Conservation (phyloP, 352 stramenopile genomes). For the Phytophthora constricta region DNA sequence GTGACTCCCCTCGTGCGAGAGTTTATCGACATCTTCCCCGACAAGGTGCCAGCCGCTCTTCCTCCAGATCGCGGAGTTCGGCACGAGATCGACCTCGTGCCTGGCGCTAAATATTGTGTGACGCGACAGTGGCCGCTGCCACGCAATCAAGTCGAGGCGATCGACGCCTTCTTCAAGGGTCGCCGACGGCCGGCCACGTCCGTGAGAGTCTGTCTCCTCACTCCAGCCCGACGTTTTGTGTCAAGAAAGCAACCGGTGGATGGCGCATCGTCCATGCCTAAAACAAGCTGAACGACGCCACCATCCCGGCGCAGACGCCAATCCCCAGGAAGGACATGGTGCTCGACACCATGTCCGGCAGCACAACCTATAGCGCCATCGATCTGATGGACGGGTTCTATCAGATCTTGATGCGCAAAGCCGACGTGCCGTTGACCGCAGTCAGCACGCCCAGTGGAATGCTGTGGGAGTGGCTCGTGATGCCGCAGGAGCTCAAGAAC, state of each 20-base stretch:
- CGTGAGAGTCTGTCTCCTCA: slow-evolving; percentile 19
- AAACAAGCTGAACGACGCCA: slow-evolving; percentile 44
- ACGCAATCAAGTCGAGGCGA: slow-evolving; percentile 23
- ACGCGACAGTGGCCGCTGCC: slow-evolving; percentile 31
- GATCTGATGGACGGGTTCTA: slow-evolving; percentile 42
- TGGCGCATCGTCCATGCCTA: slow-evolving; percentile 45
- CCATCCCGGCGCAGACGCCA: slow-evolving; percentile 35
- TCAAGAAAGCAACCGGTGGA: slow-evolving; percentile 9
- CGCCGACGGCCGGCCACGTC: slow-evolving; percentile 12
- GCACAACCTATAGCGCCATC: slow-evolving; percentile 34
- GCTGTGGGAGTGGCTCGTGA: slow-evolving; percentile 36
- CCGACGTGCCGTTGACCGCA: slow-evolving; percentile 20
- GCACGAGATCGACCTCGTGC: slow-evolving; percentile 38
- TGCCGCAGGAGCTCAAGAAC: slow-evolving; percentile 29
- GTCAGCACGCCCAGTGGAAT: slow-evolving; percentile 32
- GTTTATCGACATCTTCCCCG: slow-evolving; percentile 27
- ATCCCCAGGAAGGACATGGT: slow-evolving; percentile 40
- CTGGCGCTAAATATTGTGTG: slow-evolving; percentile 36
- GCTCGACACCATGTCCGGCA: slow-evolving; percentile 30
- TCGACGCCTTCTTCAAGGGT: slow-evolving; percentile 29
- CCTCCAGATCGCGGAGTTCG: slow-evolving; percentile 20
- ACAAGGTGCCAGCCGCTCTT: slow-evolving; percentile 27
- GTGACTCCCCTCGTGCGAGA: background rate
- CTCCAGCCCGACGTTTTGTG: slow-evolving; percentile 7
- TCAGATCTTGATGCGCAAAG: slow-evolving; percentile 31